Evolutionary conservation across 1,284 basidiomycete species (phyloP).

Genomic region (Cutaneotrichosporon cutaneum): DNA sequence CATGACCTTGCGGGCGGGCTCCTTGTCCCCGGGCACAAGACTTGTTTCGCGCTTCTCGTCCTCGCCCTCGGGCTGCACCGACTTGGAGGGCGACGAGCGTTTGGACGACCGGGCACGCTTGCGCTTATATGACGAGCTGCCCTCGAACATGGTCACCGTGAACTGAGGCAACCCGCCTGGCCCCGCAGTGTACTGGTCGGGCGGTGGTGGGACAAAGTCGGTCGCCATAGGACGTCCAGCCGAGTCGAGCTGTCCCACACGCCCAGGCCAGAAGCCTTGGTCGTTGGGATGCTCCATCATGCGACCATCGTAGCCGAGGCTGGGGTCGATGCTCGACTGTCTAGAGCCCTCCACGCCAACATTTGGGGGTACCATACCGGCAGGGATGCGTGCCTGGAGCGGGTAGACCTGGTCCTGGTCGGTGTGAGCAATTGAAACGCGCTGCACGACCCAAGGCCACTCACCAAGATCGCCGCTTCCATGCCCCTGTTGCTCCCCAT

Average conservation of each 20-base stretch:
- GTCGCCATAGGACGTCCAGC: slow-evolving; percentile 13
- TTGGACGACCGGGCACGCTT: slow-evolving; percentile 22
- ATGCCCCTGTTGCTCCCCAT: slow-evolving; percentile 49
- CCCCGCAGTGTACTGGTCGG: slow-evolving; percentile 21
- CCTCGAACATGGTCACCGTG: slow-evolving; percentile 29
- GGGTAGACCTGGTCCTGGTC: slow-evolving; percentile 29
- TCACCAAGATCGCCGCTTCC: slow-evolving; percentile 34
- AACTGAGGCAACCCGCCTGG: slow-evolving; percentile 25
- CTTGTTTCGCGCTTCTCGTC: slow-evolving; percentile 18
- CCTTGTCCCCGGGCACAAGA: slow-evolving; percentile 1
- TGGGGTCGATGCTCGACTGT: slow-evolving; percentile 24
- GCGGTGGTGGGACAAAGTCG: slow-evolving; percentile 21
- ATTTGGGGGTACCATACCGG: slow-evolving; percentile 11
- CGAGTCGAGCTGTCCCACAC: slow-evolving; percentile 13
- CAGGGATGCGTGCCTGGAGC: slow-evolving; percentile 25
- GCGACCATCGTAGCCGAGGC: slow-evolving; percentile 17
- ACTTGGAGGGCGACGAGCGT: slow-evolving; percentile 23
- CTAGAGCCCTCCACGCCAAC: slow-evolving; percentile 15
- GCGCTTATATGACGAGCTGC: slow-evolving; percentile 28
- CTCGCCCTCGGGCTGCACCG: slow-evolving; percentile 18
- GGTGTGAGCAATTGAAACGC: slow-evolving; percentile 9
- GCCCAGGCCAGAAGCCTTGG: slow-evolving; percentile 16
- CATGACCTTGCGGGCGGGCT: slow-evolving; percentile 8
- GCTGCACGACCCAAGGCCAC: slow-evolving; percentile 6
- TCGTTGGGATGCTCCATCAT: slow-evolving; percentile 13